These are phyloP conservation scores for Brassica napus DNA, from an alignment of 345 rosid genomes.

Conservation along the genomic window DNA sequence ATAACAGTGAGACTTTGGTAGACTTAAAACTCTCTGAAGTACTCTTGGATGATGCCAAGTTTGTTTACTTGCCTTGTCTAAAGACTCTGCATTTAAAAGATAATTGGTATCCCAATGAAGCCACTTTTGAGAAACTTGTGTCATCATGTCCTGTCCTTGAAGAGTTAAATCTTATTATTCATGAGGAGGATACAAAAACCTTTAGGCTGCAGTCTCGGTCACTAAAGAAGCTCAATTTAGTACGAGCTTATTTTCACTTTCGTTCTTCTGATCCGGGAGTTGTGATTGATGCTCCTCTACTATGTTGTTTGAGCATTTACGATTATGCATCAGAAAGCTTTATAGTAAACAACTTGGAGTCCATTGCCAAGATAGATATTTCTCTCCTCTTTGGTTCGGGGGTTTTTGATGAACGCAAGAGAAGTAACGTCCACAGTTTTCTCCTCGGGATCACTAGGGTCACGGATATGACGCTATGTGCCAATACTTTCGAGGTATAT, in stretches of 20 bases:
- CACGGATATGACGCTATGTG: background rate
- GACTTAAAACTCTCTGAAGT: background rate
- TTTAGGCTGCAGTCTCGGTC: slow-evolving; percentile 4
- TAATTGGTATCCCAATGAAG: background rate
- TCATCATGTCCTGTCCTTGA: background rate
- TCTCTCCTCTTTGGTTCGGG: background rate
- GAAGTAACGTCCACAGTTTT: background rate
- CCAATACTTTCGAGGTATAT: background rate
- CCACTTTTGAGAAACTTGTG: background rate
- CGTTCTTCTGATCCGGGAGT: background rate
- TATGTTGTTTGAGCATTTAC: background rate
- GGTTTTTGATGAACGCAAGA: background rate
- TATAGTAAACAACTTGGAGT: background rate
- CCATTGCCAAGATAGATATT: background rate
- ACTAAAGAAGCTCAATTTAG: background rate
- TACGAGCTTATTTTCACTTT: background rate
- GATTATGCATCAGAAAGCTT: background rate
- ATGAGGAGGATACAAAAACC: background rate
- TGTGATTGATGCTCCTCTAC: slow-evolving; percentile 13
- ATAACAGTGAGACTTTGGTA: background rate
- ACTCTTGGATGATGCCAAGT: background rate
- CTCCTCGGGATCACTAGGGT: background rate
- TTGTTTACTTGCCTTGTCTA: background rate
- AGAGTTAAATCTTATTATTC: background rate
- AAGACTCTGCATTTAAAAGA: background rate